A percentile compares a stretch with the other conserved stretches of the same genome.
phyloP scores from a whole-genome alignment of 306 rosid species.

The Cucumis sativus region Cucumber_9930_V3 NC_026655.2:26888501-26889000 shows the following conservation, averaged over 20 bases:
- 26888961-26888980: background rate
- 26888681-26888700: slow-evolving; percentile 62
- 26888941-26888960: background rate
- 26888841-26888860: slow-evolving; percentile 52
- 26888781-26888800: background rate
- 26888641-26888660: slow-evolving; percentile 57
- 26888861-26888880: slow-evolving; percentile 85
- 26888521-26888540: slow-evolving; percentile 75
- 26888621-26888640: slow-evolving; percentile 70
- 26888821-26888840: background rate
- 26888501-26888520: slow-evolving; percentile 61
- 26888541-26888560: slow-evolving; percentile 75
- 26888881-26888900: slow-evolving; percentile 75
- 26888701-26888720: slow-evolving; percentile 89
- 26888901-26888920: slow-evolving; percentile 71
- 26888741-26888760: slow-evolving; percentile 50
- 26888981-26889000: too few relatives aligned
- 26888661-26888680: slow-evolving; percentile 64
- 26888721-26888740: slow-evolving; percentile 56
- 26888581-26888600: slow-evolving; percentile 60
- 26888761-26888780: slow-evolving; percentile 50
- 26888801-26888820: background rate
- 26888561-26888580: slow-evolving; percentile 83
- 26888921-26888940: slow-evolving; percentile 46
- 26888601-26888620: slow-evolving; percentile 72